Conservation (phyloP, 2,329 filamentous ascomycete species). For the Phialocephala sp. region DNA sequence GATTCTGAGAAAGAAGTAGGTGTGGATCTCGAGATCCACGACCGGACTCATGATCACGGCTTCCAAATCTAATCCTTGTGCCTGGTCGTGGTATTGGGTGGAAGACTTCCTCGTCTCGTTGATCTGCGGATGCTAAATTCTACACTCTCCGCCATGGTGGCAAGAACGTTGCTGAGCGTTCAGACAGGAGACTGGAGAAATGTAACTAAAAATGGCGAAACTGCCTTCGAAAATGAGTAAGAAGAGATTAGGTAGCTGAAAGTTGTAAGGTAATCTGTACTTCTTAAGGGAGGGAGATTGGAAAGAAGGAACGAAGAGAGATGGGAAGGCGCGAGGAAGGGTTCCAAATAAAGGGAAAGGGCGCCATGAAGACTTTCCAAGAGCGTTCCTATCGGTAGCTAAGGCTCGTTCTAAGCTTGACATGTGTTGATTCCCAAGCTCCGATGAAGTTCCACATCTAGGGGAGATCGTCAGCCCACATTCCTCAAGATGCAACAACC, state of each 20-base stretch:
- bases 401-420: not conserved
- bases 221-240: not conserved
- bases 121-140: slow-evolving; percentile 9
- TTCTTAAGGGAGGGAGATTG: not conserved
- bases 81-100: slow-evolving; percentile 23
- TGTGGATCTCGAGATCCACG: slow-evolving; percentile 72
- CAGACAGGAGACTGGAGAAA: not conserved
- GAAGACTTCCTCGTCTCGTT: slow-evolving; percentile 23
- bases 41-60: slow-evolving; percentile 46
- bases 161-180: slow-evolving; percentile 34
- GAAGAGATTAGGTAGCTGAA: not conserved
- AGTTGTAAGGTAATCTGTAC: not conserved
- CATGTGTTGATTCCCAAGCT: not conserved
- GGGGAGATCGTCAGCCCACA: not conserved
- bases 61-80: slow-evolving; percentile 24
- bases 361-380: not conserved
- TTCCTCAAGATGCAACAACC: not conserved
- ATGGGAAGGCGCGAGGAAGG: not conserved
- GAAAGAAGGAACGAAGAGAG: not conserved
- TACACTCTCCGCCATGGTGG: slow-evolving; percentile 21
- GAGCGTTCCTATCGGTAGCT: not conserved
- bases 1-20: slow-evolving; percentile 72
- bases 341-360: not conserved
- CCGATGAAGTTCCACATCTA: not conserved
- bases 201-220: not conserved